Base-by-base conservation (phyloP, 1,284 basidiomycete genomes). In the Pseudozyma tsukubaensis region DNA sequence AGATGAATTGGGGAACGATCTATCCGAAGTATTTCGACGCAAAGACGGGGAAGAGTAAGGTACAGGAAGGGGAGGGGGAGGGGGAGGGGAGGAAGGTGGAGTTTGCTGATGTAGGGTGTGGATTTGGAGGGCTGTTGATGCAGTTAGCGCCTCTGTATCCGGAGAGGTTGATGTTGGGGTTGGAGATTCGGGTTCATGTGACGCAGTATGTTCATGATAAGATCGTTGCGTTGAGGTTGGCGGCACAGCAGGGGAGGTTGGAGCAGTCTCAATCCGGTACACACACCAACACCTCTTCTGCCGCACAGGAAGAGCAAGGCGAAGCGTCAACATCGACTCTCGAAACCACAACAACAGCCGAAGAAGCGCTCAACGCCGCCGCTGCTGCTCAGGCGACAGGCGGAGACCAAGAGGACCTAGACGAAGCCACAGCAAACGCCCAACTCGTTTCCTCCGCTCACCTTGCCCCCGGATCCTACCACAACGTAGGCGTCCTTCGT, bases 151-250 rank as follows among this genome's bases (percentile, higher is more conserved):
- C 95, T 6, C 86, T 94, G 60, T 97, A 92, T 84, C 97, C 97
- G 12, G 91, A 97, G 69, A 93, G 89, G 0, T 88, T 97, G 59
- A 97, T 99, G 89, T 89, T 99, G 43, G 97, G 97, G 14, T 91
- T 99, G 90, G 97, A 99, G 87, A 99, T 99, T 79, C 91, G 97
- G 47, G 91, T 94, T 1, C 93, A 97, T 80, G 97, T 99, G 57
- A 94, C 95, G 0, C 92, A 97, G 85, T 99, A 97, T 85, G 97
- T 99, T 34, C 88, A 92, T 69, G 96, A 98, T 86, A 92, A 95
- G 79, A 97, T 99, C 80, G 87, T 89, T 37, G 96, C 96, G 29
- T 88, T 95, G 44, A 91, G 96, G 13, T 85, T 88, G 19, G 81
- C 82, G 16, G 91, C 74, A 63, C 81, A 63, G 63, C 55, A 58